A percentile compares a stretch with the other conserved stretches of the same genome.
Evolutionary conservation across 1,284 basidiomycete species (phyloP).

Genomic region (Fistulina hepatica): DNA sequence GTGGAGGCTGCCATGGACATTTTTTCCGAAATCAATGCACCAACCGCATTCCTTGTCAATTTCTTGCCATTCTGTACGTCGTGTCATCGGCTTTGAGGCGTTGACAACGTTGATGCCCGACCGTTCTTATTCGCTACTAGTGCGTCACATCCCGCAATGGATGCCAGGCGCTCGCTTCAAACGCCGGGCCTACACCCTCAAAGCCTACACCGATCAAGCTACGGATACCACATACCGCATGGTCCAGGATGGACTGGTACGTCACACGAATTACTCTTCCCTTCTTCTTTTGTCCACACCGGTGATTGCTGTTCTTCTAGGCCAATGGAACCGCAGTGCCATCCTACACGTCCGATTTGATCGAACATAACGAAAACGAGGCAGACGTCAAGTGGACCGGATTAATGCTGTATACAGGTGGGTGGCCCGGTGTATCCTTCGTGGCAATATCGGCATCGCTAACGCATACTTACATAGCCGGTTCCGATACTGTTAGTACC

Average conservation of each 20-base stretch:
- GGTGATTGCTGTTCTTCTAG: neutral
- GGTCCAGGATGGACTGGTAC: too few relatives aligned
- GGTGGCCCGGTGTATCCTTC: neutral
- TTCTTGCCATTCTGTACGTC: slow-evolving; percentile 21
- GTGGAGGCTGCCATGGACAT: slow-evolving; percentile 14
- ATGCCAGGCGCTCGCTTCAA: slow-evolving; percentile 45
- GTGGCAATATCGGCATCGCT: neutral
- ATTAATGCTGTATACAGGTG: neutral
- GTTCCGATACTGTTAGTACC: too few relatives aligned
- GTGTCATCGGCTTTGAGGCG: neutral
- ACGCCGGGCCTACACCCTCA: neutral
- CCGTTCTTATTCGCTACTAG: slow-evolving; percentile 23
- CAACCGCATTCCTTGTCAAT: slow-evolving; percentile 23
- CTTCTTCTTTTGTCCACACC: neutral
- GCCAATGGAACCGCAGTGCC: neutral
- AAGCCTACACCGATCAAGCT: neutral
- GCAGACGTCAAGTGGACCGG: neutral
- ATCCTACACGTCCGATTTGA: neutral
- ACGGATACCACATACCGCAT: neutral
- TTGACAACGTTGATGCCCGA: neutral
- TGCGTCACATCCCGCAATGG: slow-evolving; percentile 51
- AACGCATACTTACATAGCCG: too few relatives aligned
- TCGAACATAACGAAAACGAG: neutral
- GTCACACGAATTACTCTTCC: too few relatives aligned
- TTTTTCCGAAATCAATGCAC: slow-evolving; percentile 9